Conservation (phyloP, 257 asterid species). For the Solanum pennellii region DNA sequence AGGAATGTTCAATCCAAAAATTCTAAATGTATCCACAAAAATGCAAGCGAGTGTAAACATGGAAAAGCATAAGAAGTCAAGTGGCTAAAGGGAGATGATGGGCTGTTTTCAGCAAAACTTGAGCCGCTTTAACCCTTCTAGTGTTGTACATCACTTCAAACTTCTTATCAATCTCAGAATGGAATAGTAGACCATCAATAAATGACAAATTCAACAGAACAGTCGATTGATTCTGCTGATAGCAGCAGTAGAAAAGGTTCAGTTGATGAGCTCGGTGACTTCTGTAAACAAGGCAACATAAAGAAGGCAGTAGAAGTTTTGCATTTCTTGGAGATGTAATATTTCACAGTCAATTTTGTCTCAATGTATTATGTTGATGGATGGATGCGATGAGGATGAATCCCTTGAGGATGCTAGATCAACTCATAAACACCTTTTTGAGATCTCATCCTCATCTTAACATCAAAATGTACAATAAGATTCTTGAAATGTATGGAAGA, state of each 20-base stretch:
- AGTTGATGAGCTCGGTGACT: conserved; percentile 45
- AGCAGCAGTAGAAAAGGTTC: conserved; percentile 6
- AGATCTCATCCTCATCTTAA: conserved; percentile 34
- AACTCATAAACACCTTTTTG: conserved; percentile 48
- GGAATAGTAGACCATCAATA: conserved; percentile 10
- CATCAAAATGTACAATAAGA: conserved; percentile 36
- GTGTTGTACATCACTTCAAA: conserved; percentile 11
- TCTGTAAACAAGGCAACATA: conserved; percentile 33
- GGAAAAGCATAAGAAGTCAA: not conserved
- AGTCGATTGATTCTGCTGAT: conserved; percentile 12
- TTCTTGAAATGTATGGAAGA: conserved; percentile 57
- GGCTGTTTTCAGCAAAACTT: conserved; percentile 4
- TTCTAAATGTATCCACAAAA: conserved; percentile 2
- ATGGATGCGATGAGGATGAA: conserved; percentile 49
- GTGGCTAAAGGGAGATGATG: not conserved
- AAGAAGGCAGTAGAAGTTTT: conserved; percentile 54
- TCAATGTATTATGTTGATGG: conserved; percentile 37
- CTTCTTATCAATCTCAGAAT: conserved; percentile 6
- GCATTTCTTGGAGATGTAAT: conserved; percentile 30
- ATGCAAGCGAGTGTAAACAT: not conserved
- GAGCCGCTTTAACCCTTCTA: conserved; percentile 2
- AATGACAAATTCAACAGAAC: conserved; percentile 2
- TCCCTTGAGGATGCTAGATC: conserved; percentile 52
- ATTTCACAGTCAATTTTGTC: conserved; percentile 41
- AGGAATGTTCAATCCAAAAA: conserved; percentile 11